phyloP scores from a whole-genome alignment of 169 alveolate species.

The Theileria orientalis region DNA sequence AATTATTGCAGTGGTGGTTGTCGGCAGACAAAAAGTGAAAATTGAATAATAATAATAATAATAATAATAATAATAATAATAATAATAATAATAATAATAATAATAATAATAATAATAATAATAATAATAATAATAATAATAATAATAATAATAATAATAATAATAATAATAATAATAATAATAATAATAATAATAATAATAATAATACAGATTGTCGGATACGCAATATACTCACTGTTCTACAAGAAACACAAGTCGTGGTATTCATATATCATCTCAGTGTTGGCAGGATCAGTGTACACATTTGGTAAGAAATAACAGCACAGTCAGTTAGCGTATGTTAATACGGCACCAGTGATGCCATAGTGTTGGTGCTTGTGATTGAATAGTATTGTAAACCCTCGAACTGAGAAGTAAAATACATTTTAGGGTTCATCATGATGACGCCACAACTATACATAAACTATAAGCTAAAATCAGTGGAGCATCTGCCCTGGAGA shows the following conservation, averaged over 20 bases:
- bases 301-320: conserved; percentile 81
- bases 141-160: too few relatives aligned
- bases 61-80: too few relatives aligned
- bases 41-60: too few relatives aligned
- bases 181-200: background rate
- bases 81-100: too few relatives aligned
- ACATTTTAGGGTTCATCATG: conserved; percentile 87
- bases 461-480: conserved; percentile 96
- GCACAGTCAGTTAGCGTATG: background rate
- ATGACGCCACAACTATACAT: conserved; percentile 98
- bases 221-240: conserved; percentile 88
- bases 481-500: conserved; percentile 98
- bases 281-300: conserved; percentile 91
- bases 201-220: conserved; percentile 69
- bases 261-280: conserved; percentile 92
- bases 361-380: too few relatives aligned
- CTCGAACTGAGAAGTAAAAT: background rate
- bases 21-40: too few relatives aligned
- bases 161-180: too few relatives aligned
- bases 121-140: too few relatives aligned
- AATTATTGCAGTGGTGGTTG: too few relatives aligned
- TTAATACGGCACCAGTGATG: background rate
- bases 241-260: conserved; percentile 90
- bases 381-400: too few relatives aligned
- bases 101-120: too few relatives aligned